Base-by-base conservation (phyloP, 345 rosid species). In the Citrus australasica region DNA sequence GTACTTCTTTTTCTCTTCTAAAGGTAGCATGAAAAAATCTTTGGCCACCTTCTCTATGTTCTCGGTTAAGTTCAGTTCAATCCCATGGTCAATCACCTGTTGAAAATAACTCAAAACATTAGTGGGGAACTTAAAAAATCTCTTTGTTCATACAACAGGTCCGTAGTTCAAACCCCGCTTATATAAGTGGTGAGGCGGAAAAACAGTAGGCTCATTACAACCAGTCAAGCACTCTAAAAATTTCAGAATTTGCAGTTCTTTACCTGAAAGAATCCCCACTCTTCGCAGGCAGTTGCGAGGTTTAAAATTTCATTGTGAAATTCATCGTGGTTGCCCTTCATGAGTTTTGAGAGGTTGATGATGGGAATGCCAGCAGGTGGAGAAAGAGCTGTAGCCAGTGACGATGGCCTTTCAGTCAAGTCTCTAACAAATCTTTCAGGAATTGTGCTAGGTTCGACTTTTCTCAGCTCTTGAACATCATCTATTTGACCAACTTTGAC, bases 251-350 rank as follows among this genome's bases (percentile, higher is more conserved):
- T 65, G 32, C 30, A 74, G 66, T 13, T 30, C 21, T n/a, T 46
- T 77, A 93, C 99, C 98, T 95, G 98, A 71, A 95, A 95, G 82
- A 95, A 93, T 38, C 99, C 97, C 99, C 99, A 95, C 37, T 93
- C 94, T 78, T 91, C 84, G 85, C 96, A 91, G 76, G 99, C 99
- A 78, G 84, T 86, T 28, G 83, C 82, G 55, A 95, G 90, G 71
- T 84, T 78, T 65, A 79, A 69, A 70, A 86, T 79, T 83, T 90
- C 94, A 58, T 32, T 67, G 48, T 73, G 21, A 70, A 67, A 78
- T 28, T 83, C 88, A 76, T 88, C 85, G 32, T 64, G 79, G 75
- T 67, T 55, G 32, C 82, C 86, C 21, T 83, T 73, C 67, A 80
- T 61, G 80, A 95, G 91, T 80, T 82, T 90, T 32, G 90, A 91